These are phyloP conservation scores for Pythium rishiriense DNA, from an alignment of 352 stramenopile species.

Conservation along the genomic window DNA sequence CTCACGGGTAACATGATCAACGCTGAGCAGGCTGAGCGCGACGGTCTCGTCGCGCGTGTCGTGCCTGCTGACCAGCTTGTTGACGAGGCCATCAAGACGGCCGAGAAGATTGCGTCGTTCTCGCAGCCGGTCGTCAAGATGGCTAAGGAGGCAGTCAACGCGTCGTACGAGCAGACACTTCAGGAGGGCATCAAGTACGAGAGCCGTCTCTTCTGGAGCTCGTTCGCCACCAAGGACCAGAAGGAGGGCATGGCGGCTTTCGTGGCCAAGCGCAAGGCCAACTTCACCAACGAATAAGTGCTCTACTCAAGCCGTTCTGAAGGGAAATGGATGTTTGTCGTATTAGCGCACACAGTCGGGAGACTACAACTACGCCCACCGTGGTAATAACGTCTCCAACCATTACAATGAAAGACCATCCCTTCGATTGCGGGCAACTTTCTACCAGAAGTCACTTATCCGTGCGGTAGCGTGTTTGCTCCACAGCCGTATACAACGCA, in stretches of 20 bases:
- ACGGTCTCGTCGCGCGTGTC: constrained; percentile 94
- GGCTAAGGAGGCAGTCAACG: constrained; percentile 96
- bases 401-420: background rate
- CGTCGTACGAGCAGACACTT: constrained; percentile 91
- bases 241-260: constrained; percentile 98
- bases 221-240: constrained; percentile 95
- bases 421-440: background rate
- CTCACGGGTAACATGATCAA: constrained; percentile 97
- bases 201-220: constrained; percentile 97
- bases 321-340: background rate
- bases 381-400: background rate
- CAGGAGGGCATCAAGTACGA: constrained; percentile 96
- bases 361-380: background rate
- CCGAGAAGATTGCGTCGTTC: constrained; percentile 95
- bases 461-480: background rate
- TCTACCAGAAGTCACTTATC: background rate
- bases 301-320: background rate
- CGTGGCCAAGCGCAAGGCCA: constrained; percentile 95
- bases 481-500: background rate
- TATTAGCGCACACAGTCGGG: background rate
- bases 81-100: constrained; percentile 95
- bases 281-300: constrained; percentile 94
- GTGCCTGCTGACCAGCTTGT: constrained; percentile 92
- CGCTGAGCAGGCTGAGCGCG: constrained; percentile 92
- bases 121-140: constrained; percentile 95